Conservation (phyloP, 164 flowering plant genomes). For the Magnolia kwangsiensis region DNA sequence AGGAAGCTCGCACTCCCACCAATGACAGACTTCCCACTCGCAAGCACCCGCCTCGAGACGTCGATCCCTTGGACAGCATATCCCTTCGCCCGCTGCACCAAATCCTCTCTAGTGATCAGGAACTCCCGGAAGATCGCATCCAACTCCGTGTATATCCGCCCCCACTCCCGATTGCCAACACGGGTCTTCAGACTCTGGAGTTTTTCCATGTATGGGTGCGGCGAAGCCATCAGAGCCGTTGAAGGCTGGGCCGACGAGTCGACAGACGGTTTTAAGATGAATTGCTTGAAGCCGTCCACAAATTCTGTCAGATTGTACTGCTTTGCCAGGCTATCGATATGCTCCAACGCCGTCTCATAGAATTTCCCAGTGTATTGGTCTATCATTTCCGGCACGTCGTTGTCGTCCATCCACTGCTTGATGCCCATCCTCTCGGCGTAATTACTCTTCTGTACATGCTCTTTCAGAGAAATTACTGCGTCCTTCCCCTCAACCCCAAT, state of each 20-base stretch:
- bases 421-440: slow-evolving; percentile 83
- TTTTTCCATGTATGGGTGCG: slow-evolving; percentile 49
- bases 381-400: slow-evolving; percentile 79
- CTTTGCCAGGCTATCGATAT: slow-evolving; percentile 73
- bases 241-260: slow-evolving; percentile 37
- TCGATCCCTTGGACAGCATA: slow-evolving; percentile 71
- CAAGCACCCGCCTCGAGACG: slow-evolving; percentile 58
- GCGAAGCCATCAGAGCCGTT: slow-evolving; percentile 38
- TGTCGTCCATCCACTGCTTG: slow-evolving; percentile 91
- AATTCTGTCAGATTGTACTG: slow-evolving; percentile 90
- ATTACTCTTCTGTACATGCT: slow-evolving; percentile 76
- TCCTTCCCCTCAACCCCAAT: slow-evolving; percentile 92
- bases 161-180: slow-evolving; percentile 63
- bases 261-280: slow-evolving; percentile 38
- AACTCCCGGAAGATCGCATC: slow-evolving; percentile 64
- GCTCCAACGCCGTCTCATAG: slow-evolving; percentile 65
- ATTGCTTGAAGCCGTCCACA: slow-evolving; percentile 76
- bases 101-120: slow-evolving; percentile 59
- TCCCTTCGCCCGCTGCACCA: slow-evolving; percentile 75
- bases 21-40: slow-evolving; percentile 61
- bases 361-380: slow-evolving; percentile 65
- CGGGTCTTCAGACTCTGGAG: slow-evolving; percentile 50
- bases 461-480: slow-evolving; percentile 71
- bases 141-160: slow-evolving; percentile 56
- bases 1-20: slow-evolving; percentile 68